Base-by-base conservation (phyloP, 1,139 yeast species). In the Debaryomyces sp. region DNA sequence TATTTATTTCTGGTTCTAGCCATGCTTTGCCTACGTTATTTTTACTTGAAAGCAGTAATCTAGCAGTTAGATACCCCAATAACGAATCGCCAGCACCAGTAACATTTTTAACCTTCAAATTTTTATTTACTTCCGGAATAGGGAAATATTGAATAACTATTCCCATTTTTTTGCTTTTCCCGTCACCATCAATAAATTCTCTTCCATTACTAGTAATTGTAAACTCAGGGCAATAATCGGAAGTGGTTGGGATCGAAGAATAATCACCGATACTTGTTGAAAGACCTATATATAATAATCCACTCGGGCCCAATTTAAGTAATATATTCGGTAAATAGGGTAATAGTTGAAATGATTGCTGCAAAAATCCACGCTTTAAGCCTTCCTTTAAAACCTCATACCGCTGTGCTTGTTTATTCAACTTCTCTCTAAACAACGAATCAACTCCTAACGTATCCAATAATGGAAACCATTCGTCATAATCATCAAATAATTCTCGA, bases 61-160 rank as follows among this genome's bases (percentile, higher is more conserved):
- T 55, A 1, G 74, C 63, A 7, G 64, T 57, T 41, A 84, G 53
- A 46, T 69, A 77, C 1, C 91, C 91, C 24, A 79, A 73, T 41
- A 89, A 73, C 0, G 92, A 79, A 62, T 89, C 95, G 3, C 90
- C 90, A 0, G 91, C 87, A 1, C 95, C 90, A 2, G 88, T 81
- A 22, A 87, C 89, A 52, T 80, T 82, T 5, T 64, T 63, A 5
- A 82, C 73, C 0, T 58, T 51, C 8, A 70, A 55, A 5, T 63
- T 51, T 7, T 62, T 54, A 47, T 75, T 68, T 41, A 66, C 70
- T 10, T 50, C 32, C 0, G 86, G 85, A 5, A 77, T 66, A 0
- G 82, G 78, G 64, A 78, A 86, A 62, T 88, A 85, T 56, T 87
- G 89, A 10, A 89, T 69, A 13, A 81, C 68, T 2, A 85, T 72